Base-by-base conservation (phyloP, 2,329 filamentous ascomycete species). In the Colletotrichum sp. region DNA sequence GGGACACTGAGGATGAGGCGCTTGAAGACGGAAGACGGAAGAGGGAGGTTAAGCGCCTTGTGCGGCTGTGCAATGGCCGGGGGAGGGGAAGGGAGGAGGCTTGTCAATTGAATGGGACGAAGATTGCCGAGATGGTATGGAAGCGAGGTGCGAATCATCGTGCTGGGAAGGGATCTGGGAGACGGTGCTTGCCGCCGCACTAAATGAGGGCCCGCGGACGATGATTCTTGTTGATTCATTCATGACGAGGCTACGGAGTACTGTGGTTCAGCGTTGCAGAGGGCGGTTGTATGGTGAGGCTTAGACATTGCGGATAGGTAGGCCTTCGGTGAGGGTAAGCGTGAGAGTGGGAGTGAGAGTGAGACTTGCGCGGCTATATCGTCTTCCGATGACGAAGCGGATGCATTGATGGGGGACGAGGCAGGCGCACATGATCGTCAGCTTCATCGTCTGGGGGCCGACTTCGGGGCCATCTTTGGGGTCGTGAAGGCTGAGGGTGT, bases 1-100 rank as follows among this genome's bases (percentile, higher is more conserved):
- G 55, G 43, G 43, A 51, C n/a, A 6, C 3, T 3, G 67, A 15
- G 67, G 59, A 61, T 31, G 64, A 62, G 70, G 66, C 70, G 70
- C 70, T 70, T 73, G 58, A 21, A 24, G 6, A 51, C 21, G 43
- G 58, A 21, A 24, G 6, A 51, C 21, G 43, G n/a, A n/a, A n/a
- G n/a, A n/a, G 24, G 33, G 16, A 9, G 21, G 36, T 58, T 63
- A 73, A 73, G 72, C 72, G 72, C 72, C 51, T 31, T 27, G 72
- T 73, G 72, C 68, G 72, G 72, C 72, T 71, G 72, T 73, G 72
- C 72, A 73, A 66, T 15, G n/a, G 4, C 21, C 11, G 21, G 57
- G 57, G 57, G 2, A 16, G 8, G 31, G 13, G 13, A 7, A 4
- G 6, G 5, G 31, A 59, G 24, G 27, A 51, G 43, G 43, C 12